Percentiles rank a stretch among this genome's conserved stretches.
Conservation (phyloP, 108 stramenopile species). For the Skeletonema tropicum region DNA sequence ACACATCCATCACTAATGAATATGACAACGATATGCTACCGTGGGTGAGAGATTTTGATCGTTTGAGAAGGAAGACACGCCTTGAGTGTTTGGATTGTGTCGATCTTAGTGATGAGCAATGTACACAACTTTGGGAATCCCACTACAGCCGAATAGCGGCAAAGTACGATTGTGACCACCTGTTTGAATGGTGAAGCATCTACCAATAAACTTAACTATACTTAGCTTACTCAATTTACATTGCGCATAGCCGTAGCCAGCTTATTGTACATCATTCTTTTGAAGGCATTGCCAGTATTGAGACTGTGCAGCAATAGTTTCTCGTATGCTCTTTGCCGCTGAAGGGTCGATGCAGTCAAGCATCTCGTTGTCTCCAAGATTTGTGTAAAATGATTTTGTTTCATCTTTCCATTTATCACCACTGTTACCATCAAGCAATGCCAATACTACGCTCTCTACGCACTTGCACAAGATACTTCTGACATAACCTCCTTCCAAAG, state of each 20-base stretch:
- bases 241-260: background rate
- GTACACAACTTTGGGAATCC: constrained; percentile 47
- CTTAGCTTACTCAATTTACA: background rate
- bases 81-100: constrained; percentile 16
- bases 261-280: background rate
- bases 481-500: constrained; percentile 65
- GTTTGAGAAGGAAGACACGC: constrained; percentile 32
- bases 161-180: constrained; percentile 52
- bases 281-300: constrained; percentile 56
- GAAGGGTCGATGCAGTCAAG: constrained; percentile 44
- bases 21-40: constrained; percentile 46
- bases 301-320: constrained; percentile 42
- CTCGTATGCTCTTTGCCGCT: constrained; percentile 55
- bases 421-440: constrained; percentile 39
- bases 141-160: constrained; percentile 55
- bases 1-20: constrained; percentile 38
- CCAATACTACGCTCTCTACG: constrained; percentile 38
- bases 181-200: constrained; percentile 50
- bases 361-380: constrained; percentile 38
- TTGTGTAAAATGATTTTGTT: constrained; percentile 20
- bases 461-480: constrained; percentile 55
- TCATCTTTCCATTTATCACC: constrained; percentile 35
- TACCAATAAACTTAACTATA: background rate
- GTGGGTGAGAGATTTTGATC: constrained; percentile 59
- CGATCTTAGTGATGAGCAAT: constrained; percentile 59